phyloP scores from a whole-genome alignment of 768 basidiomycete genomes.

The Boletus tylopilopsis region DNA sequence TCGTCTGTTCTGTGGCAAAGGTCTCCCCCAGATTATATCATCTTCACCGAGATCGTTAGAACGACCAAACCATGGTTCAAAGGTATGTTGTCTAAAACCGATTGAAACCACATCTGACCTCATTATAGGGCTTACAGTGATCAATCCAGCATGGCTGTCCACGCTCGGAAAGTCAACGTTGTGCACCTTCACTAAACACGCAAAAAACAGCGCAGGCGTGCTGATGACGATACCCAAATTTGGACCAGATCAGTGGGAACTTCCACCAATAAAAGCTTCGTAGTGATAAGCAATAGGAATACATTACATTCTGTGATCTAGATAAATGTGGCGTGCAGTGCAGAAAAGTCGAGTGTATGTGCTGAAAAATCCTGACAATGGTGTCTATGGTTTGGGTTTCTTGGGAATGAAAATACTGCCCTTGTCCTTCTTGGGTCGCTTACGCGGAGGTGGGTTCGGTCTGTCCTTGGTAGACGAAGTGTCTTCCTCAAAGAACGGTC shows the following conservation, averaged over 20 bases:
- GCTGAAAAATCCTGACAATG: neutral
- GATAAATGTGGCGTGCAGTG: neutral
- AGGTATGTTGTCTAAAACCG: constrained; percentile 41
- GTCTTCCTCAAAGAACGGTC: no score
- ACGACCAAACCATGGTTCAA: constrained; percentile 77
- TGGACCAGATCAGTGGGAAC: constrained; percentile 82
- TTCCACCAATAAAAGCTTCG: constrained; percentile 53
- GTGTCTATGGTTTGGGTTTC: constrained; percentile 35
- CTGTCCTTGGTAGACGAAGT: constrained; percentile 8
- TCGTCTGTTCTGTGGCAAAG: constrained; percentile 70
- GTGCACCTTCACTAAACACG: constrained; percentile 87
- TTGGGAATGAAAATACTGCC: constrained; percentile 60
- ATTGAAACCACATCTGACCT: constrained; percentile 1
- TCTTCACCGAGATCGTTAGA: constrained; percentile 78
- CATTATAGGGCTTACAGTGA: constrained; percentile 64
- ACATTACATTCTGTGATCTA: constrained; percentile 12
- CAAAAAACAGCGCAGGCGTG: constrained; percentile 62
- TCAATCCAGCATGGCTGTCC: constrained; percentile 88
- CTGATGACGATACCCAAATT: constrained; percentile 81
- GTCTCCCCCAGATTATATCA: constrained; percentile 81
- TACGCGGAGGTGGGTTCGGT: constrained; percentile 27
- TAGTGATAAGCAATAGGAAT: constrained; percentile 20
- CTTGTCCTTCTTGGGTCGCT: constrained; percentile 34
- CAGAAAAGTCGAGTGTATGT: neutral
- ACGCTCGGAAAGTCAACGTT: constrained; percentile 72